These are phyloP conservation scores for Phytopythium helicoides DNA, from an alignment of 352 stramenopile species.

Conservation along the genomic window DNA sequence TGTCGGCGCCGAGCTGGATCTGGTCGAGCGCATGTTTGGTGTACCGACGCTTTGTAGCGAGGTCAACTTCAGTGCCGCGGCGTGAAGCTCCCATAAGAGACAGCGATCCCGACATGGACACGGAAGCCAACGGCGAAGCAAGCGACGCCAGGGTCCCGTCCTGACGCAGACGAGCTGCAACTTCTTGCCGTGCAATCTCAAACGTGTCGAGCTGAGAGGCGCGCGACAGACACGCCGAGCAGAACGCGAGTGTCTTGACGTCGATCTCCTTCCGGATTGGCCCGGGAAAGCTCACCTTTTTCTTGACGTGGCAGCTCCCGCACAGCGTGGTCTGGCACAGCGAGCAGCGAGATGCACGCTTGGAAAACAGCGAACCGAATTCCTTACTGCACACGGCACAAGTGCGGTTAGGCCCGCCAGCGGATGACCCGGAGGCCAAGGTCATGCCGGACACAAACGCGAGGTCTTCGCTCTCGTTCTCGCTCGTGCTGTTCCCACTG, in stretches of 20 bases:
- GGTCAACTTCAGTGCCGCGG: neutral
- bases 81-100: neutral
- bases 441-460: neutral
- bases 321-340: conserved; percentile 32
- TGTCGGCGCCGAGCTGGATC: conserved; percentile 3
- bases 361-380: conserved; percentile 25
- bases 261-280: conserved; percentile 26
- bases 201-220: conserved; percentile 24
- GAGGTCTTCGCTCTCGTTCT: conserved; percentile 16
- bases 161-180: conserved; percentile 7
- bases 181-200: conserved; percentile 28
- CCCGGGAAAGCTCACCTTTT: conserved; percentile 34
- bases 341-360: conserved; percentile 18
- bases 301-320: conserved; percentile 30
- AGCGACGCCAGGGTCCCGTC: conserved; percentile 5
- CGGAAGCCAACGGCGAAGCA: neutral
- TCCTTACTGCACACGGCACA: conserved; percentile 32
- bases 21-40: conserved; percentile 4
- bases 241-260: conserved; percentile 25
- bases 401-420: neutral
- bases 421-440: neutral
- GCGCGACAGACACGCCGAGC: conserved; percentile 31
- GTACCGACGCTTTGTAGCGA: neutral
- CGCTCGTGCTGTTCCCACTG: conserved; percentile 8
- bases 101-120: neutral